A percentile compares a stretch with the other conserved stretches of the same genome.
Conservation (phyloP, 2,329 filamentous ascomycete species). For the Chalaropsis thielavioides region DNA sequence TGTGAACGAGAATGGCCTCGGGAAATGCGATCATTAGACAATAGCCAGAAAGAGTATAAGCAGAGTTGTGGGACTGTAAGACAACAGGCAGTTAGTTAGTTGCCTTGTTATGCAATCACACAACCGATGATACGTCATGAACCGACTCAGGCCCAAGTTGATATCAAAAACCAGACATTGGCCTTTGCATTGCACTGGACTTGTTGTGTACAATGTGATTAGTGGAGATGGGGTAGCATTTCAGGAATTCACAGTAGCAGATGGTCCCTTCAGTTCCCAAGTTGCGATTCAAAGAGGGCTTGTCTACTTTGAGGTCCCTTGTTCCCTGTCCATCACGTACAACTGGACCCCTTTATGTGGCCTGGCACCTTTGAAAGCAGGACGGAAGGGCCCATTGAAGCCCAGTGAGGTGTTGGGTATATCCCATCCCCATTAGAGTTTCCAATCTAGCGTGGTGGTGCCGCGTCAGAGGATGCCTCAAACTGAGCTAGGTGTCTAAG, state of each 20-base stretch:
- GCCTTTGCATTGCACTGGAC: background rate
- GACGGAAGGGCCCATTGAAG: background rate
- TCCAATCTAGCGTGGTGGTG: background rate
- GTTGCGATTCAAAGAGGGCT: background rate
- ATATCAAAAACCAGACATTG: background rate
- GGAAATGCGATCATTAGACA: background rate
- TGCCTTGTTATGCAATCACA: background rate
- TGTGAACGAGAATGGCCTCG: background rate
- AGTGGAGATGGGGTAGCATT: background rate
- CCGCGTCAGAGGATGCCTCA: background rate
- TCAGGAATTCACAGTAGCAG: background rate
- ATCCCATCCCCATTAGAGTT: background rate
- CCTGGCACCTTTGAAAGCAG: background rate
- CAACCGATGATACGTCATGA: background rate
- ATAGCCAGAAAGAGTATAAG: background rate
- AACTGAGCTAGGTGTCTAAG: no score
- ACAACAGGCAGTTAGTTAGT: background rate
- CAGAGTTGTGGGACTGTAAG: background rate
- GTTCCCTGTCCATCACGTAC: background rate
- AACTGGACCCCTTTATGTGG: background rate
- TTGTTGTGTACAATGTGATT: background rate
- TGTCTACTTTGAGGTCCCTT: background rate
- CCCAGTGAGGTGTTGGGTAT: background rate
- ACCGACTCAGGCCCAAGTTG: background rate
- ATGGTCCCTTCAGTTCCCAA: background rate